phyloP scores from a whole-genome alignment of 2,329 filamentous ascomycete species.

The Aspergillus ibericus region DNA sequence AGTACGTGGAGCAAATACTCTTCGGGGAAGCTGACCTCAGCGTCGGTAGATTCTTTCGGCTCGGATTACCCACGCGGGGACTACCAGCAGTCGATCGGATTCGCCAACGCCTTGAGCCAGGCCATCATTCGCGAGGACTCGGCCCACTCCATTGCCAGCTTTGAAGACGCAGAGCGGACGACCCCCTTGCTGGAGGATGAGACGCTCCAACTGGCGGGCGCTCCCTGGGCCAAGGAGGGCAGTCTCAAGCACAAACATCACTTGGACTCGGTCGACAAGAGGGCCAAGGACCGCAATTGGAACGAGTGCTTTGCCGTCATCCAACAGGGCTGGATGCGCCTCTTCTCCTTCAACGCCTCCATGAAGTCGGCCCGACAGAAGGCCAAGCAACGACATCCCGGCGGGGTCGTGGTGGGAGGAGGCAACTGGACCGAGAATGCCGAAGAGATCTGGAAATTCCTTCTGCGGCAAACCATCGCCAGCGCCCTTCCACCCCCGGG shows the following conservation, averaged over 20 bases:
- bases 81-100: constrained; percentile 95
- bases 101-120: constrained; percentile 93
- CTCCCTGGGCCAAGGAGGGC: constrained; percentile 98
- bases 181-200: constrained; percentile 84
- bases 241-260: constrained; percentile 96
- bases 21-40: constrained; percentile 82
- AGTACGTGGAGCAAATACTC: constrained; percentile 96
- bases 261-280: constrained; percentile 84
- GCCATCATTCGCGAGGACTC: constrained; percentile 85
- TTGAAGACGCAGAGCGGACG: constrained; percentile 61
- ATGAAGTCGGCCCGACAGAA: constrained; percentile 69
- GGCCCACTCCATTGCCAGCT: constrained; percentile 52
- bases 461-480: constrained; percentile 86
- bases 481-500: constrained; percentile 86
- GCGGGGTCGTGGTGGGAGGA: constrained; percentile 76
- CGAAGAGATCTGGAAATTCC: constrained; percentile 82
- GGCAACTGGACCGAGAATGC: constrained; percentile 99
- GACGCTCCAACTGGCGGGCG: constrained; percentile 82
- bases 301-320: constrained; percentile 93
- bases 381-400: constrained; percentile 53
- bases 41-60: constrained; percentile 88
- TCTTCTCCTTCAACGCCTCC: constrained; percentile 88
- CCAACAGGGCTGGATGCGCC: constrained; percentile 87
- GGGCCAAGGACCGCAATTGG: constrained; percentile 93
- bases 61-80: constrained; percentile 73